Conservation (phyloP, 2,329 filamentous ascomycete genomes). For the Xylaria multiplex region DNA sequence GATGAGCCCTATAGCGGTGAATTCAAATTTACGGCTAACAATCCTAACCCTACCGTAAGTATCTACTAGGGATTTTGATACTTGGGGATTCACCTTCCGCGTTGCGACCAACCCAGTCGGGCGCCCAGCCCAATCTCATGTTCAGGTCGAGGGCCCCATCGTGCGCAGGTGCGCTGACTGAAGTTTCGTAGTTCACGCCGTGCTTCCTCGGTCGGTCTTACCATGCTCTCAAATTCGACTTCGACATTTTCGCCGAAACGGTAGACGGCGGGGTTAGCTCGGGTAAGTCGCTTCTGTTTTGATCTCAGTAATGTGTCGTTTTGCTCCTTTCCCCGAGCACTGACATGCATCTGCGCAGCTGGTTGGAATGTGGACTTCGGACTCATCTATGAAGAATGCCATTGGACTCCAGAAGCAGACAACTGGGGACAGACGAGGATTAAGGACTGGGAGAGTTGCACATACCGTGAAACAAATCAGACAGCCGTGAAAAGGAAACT, state of each 20-base stretch:
- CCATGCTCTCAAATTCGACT: constrained; percentile 31
- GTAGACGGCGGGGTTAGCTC: constrained; percentile 33
- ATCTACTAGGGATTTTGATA: not conserved
- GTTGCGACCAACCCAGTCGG: not conserved
- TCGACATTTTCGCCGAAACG: constrained; percentile 26
- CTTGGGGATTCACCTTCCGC: not conserved
- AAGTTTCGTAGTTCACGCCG: constrained; percentile 27
- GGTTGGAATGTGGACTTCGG: constrained; percentile 36
- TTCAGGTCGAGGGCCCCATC: too few relatives aligned
- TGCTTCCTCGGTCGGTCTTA: constrained; percentile 30
- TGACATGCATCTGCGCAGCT: constrained; percentile 21
- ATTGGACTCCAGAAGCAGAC: constrained; percentile 27
- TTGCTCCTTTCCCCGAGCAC: not conserved
- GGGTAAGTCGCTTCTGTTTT: constrained; percentile 15
- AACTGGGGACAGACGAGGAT: constrained; percentile 31
- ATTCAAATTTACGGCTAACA: constrained; percentile 27
- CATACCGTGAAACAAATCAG: constrained; percentile 25
- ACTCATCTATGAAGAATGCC: constrained; percentile 32
- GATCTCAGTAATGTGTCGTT: too few relatives aligned
- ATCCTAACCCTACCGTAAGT: constrained; percentile 32
- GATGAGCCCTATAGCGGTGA: constrained; percentile 26
- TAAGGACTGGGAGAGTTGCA: constrained; percentile 27
- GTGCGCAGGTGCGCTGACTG: not conserved
- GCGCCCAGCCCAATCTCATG: not conserved
- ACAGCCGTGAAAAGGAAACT: constrained; percentile 14